Conservation (phyloP, 2,329 filamentous ascomycete species). For the Fusarium decemcellulare region DNA sequence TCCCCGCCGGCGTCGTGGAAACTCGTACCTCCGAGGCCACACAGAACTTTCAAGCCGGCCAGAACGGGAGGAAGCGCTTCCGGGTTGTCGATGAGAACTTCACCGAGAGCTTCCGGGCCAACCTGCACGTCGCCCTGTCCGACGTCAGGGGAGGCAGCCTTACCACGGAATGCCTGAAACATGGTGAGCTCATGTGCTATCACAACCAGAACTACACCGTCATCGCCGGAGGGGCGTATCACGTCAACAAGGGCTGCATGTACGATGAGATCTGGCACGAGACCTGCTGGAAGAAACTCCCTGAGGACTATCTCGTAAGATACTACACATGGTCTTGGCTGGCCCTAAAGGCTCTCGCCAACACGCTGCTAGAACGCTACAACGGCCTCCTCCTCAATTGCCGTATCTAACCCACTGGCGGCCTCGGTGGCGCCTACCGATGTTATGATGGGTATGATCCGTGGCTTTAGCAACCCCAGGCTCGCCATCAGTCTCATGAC, state of each 20-base stretch:
- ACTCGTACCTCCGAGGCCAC: no score
- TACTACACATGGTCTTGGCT: neutral
- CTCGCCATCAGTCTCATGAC: neutral
- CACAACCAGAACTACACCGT: slow-evolving; percentile 26
- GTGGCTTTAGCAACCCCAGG: slow-evolving; percentile 33
- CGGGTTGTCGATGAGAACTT: slow-evolving; percentile 22
- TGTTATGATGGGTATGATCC: slow-evolving; percentile 32
- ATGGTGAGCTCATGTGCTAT: slow-evolving; percentile 26
- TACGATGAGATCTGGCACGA: neutral
- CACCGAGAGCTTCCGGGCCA: slow-evolving; percentile 1
- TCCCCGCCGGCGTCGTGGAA: slow-evolving; percentile 13
- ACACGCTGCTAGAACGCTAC: slow-evolving; percentile 23
- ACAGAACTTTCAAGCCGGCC: no score
- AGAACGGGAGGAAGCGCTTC: slow-evolving; percentile 6
- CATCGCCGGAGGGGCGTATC: slow-evolving; percentile 32
- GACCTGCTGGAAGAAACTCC: neutral
- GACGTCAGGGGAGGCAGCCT: slow-evolving; percentile 30
- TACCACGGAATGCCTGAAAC: slow-evolving; percentile 28
- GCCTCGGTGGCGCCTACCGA: slow-evolving; percentile 23
- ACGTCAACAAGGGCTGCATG: slow-evolving; percentile 2
- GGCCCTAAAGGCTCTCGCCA: neutral
- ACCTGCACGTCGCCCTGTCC: slow-evolving; percentile 23
- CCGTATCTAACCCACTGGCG: slow-evolving; percentile 12
- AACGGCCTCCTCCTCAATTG: slow-evolving; percentile 32
- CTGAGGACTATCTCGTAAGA: neutral